A percentile compares a stretch with the other conserved stretches of the same genome.
Conservation (phyloP, 2,329 filamentous ascomycete species). For the Orbilia blumenaviensis region DNA sequence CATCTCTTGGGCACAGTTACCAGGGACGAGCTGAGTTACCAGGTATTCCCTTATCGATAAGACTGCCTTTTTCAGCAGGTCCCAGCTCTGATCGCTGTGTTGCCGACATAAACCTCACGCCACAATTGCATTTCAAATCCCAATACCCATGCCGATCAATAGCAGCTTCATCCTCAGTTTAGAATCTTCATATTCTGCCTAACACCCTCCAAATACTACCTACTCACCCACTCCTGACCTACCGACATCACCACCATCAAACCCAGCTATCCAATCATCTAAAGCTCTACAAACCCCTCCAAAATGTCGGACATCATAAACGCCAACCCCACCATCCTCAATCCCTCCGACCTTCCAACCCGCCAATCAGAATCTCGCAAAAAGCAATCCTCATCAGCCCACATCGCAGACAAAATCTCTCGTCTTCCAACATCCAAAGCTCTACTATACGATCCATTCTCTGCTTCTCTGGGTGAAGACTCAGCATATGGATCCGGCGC, state of each 20-base stretch:
- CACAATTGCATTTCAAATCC: neutral
- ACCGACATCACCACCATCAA: neutral
- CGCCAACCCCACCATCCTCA: slow-evolving; percentile 92
- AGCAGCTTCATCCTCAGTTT: neutral
- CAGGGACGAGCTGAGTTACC: neutral
- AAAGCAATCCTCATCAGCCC: slow-evolving; percentile 50
- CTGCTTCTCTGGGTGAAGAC: slow-evolving; percentile 22
- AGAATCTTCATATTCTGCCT: no score
- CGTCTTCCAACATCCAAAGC: slow-evolving; percentile 39
- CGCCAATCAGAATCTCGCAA: slow-evolving; percentile 63
- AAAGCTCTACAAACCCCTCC: neutral
- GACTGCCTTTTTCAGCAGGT: neutral
- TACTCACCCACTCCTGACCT: neutral
- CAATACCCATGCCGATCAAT: no score
- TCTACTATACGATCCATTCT: slow-evolving; percentile 45
- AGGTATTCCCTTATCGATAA: slow-evolving; percentile 44
- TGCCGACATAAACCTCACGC: slow-evolving; percentile 3
- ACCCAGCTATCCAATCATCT: neutral
- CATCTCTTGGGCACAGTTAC: no score
- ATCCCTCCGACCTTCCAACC: slow-evolving; percentile 85
- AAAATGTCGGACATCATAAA: slow-evolving; percentile 69
- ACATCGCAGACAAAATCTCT: slow-evolving; percentile 59
- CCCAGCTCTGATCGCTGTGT: slow-evolving; percentile 11
- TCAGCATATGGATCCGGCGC: slow-evolving; percentile 44
- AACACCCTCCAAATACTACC: neutral